phyloP scores from a whole-genome alignment of 2,329 filamentous ascomycete genomes.

The Polytolypa hystricis region DNA sequence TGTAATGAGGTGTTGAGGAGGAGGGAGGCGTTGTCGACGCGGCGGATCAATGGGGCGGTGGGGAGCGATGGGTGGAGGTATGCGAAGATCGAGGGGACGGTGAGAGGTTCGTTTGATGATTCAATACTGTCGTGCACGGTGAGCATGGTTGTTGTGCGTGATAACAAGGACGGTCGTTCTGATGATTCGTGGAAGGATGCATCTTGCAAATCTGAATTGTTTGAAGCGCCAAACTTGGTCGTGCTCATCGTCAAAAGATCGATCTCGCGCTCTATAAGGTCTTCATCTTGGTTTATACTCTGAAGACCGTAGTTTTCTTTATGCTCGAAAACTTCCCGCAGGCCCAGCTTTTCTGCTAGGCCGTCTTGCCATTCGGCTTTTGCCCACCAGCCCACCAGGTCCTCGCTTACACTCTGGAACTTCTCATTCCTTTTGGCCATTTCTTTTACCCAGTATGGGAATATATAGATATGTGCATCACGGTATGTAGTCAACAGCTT shows the following conservation, averaged over 20 bases:
- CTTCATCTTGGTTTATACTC: slow-evolving; percentile 30
- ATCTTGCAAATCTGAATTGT: slow-evolving; percentile 7
- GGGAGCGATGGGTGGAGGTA: slow-evolving; percentile 56
- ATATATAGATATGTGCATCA: slow-evolving; percentile 89
- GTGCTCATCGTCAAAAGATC: slow-evolving; percentile 44
- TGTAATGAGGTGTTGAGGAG: slow-evolving; percentile 73
- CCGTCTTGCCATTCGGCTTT: slow-evolving; percentile 86
- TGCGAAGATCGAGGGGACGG: slow-evolving; percentile 63
- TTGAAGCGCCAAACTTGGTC: slow-evolving; percentile 30
- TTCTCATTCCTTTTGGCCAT: slow-evolving; percentile 69
- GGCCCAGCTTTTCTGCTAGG: slow-evolving; percentile 63
- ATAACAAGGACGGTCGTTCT: slow-evolving; percentile 7
- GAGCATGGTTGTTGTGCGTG: slow-evolving; percentile 8
- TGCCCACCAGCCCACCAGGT: slow-evolving; percentile 89
- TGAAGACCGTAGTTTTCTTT: slow-evolving; percentile 30
- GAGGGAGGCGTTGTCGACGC: slow-evolving; percentile 77
- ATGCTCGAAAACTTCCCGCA: slow-evolving; percentile 54
- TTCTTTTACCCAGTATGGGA: slow-evolving; percentile 83
- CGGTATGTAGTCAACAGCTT: slow-evolving; percentile 74
- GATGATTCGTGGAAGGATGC: slow-evolving; percentile 4
- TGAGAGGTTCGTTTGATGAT: slow-evolving; percentile 20
- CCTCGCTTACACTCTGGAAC: slow-evolving; percentile 81
- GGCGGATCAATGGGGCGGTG: slow-evolving; percentile 59
- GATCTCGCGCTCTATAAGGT: slow-evolving; percentile 41
- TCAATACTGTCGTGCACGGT: slow-evolving; percentile 10